These are phyloP conservation scores for Chrysopogon serrulatus DNA, from an alignment of 176 grass and related monocot species.

Conservation along the genomic window DNA sequence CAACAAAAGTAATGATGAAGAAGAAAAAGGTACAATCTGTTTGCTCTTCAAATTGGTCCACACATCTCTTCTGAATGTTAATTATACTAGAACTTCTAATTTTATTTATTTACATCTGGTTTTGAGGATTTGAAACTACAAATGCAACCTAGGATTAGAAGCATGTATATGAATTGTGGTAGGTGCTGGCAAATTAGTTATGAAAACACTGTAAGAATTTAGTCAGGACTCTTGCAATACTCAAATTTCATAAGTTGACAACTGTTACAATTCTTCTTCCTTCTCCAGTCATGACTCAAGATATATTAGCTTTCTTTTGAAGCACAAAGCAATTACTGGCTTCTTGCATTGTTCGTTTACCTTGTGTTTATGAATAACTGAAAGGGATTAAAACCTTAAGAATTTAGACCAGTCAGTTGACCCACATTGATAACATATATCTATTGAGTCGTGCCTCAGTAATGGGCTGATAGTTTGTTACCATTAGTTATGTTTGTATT, in stretches of 20 bases:
- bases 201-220: neutral
- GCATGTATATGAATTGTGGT: neutral
- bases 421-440: neutral
- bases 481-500: neutral
- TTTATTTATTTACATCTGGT: neutral
- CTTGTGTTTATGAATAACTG: conserved; percentile 9
- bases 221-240: neutral
- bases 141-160: neutral
- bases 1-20: conserved; percentile 98
- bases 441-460: neutral
- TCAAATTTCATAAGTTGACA: neutral
- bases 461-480: neutral
- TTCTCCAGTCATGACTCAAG: neutral
- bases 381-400: neutral
- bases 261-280: neutral
- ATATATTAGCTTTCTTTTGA: neutral
- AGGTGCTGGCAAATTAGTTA: neutral
- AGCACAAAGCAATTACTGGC: neutral
- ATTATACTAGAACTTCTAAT: neutral
- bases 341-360: neutral
- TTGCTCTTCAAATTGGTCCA: neutral
- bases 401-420: neutral
- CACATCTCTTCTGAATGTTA: neutral
- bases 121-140: neutral
- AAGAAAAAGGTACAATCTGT: conserved; percentile 69